These are phyloP conservation scores for Thuja plicata DNA, from an alignment of 83 land plant genomes.

Conservation along the genomic window DNA sequence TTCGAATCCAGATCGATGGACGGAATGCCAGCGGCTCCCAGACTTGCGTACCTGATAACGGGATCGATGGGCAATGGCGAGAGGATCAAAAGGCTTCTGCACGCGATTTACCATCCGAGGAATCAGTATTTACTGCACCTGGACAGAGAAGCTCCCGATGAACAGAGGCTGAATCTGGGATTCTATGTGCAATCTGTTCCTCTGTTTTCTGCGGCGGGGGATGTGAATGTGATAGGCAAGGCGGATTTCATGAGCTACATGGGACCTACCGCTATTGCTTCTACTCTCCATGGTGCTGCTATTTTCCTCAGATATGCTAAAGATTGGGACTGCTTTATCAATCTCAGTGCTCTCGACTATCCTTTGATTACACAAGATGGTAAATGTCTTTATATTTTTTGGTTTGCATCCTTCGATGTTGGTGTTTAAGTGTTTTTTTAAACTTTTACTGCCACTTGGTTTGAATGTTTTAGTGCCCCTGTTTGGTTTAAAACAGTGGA, in stretches of 20 bases:
- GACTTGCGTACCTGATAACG: constrained; percentile 21
- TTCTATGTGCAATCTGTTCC: constrained; percentile 14
- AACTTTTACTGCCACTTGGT: not conserved
- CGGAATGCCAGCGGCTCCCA: constrained; percentile 7
- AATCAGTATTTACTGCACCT: constrained; percentile 16
- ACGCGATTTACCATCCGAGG: constrained; percentile 22
- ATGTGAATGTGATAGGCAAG: constrained; percentile 21
- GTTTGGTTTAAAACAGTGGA: not conserved
- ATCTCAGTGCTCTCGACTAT: constrained; percentile 8
- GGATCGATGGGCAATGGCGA: constrained; percentile 17
- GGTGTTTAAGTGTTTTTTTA: not conserved
- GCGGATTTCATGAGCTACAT: constrained; percentile 9
- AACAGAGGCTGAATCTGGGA: constrained; percentile 4
- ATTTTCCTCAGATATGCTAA: constrained; percentile 11
- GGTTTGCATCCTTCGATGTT: not conserved
- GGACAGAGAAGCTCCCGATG: not conserved
- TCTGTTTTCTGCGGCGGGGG: constrained; percentile 10
- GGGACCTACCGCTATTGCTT: constrained; percentile 19
- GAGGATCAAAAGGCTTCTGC: constrained; percentile 18
- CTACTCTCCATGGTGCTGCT: constrained; percentile 22
- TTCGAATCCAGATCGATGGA: not conserved
- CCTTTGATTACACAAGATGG: constrained; percentile 16
- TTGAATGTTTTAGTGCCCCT: not conserved
- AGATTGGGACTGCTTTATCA: constrained; percentile 19
- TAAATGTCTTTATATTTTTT: not conserved